Evolutionary conservation across 352 stramenopile species (phyloP), one percentile per base, ranked within the genome.

Genomic region (Phytophthora agathidicida): DNA sequence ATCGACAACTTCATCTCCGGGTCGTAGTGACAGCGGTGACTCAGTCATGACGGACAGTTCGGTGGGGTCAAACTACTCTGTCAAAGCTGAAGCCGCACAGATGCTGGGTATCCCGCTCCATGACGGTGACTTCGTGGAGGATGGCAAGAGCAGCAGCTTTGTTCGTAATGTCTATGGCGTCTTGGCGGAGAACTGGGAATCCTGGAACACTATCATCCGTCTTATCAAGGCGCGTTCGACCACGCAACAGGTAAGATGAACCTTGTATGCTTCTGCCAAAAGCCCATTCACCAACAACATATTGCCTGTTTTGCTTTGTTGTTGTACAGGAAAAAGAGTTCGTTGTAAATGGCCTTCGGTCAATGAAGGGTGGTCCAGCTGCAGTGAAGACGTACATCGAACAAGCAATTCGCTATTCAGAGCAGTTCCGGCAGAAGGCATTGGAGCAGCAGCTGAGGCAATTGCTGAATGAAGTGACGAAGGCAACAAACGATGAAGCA

Each of bases 151-250:
- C 16, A 73, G 74, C 44, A 88, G 73, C 48, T 94, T 94, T 43
- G 75, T 86, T 11, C 70, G 73, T 1, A 70, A 80, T 3, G 71
- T 94, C 10, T 96, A 94, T 30, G 75, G 81, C 4, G 73, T 93
- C 3, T 65, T 96, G n/a, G 81, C 81, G 5, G 83, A 93, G 42
- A 94, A 96, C 42, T 93, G 83, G 83, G 80, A 91, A 41, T 65
- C 80, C 0, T 96, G 87, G 87, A 91, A 80, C 44, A 89, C 82
- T n/a, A 85, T 96, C 32, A 66, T 93, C 27, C 80, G 74, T 8
- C 53, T 93, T n/a, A 88, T 94, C 52, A 92, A 89, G 50, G 72
- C 80, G 3, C 73, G 85, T 5, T 71, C 73, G 27, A 89, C 74
- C 5, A 90, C 81, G 2, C 78, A 88, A 48, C 79, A 93, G 81